Base-by-base conservation (phyloP, 192 early-diverging fungal species). In the Mortierella hygrophila region DNA sequence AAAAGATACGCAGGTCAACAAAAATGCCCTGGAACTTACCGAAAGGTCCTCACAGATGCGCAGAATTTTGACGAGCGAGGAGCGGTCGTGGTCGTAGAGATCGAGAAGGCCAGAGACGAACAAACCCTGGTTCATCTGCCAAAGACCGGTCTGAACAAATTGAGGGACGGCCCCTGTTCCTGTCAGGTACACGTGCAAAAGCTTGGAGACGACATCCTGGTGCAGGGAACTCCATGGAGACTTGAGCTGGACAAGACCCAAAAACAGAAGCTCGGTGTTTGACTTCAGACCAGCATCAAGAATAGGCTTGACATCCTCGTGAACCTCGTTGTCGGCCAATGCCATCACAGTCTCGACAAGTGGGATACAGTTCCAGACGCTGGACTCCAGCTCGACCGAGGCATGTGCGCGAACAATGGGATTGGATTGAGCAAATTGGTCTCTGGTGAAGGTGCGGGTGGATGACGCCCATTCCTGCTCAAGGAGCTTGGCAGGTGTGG, bases 11-110 rank as follows among this genome's bases (percentile, higher is more conserved):
- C 16, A 46, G 10, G 44, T 1, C 44, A 46, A 46, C 11, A 15
- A 46, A 46, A 15, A 46, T 3, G 44, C 7, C 69, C 21, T 41
- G 6, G 4, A 29, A 37, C 35, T 41, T 92, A 96, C 94, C 89
- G 94, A 95, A 60, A 96, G 88, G 75, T 97, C 97, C 73, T 97
- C 94, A 5, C 93, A 90, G 38, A 96, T 90, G 79, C 96, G 95
- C 70, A 97, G 82, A 38, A 96, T 94, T 70, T 85, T 88, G n/a
- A 81, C 37, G 11, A 96, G 80, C 1, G 81, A 85, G 13, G 90
- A 80, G 7, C 91, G 91, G 71, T 97, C 96, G 82, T 95, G 93
- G 26, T 88, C 88, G 83, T 97, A 96, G 44, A 97, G 63, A 65
- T 94, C 93, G 41, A 96, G 77, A 6, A 96, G 82, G 3, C 94